Base-by-base conservation (phyloP, 148 eudicot species). In the Cornus suecica region DNA sequence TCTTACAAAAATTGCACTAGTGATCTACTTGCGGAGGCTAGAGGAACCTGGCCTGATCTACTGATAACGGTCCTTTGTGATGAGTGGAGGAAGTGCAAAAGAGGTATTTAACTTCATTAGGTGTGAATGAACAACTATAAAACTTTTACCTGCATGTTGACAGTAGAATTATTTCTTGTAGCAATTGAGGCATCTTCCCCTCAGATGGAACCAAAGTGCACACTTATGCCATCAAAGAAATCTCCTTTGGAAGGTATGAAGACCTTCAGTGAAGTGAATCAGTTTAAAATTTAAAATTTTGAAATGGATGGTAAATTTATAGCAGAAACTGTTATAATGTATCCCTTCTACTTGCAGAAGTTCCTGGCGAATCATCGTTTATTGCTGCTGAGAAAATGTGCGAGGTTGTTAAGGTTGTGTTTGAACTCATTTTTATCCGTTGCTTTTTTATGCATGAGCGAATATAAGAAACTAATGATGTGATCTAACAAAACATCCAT, bases 81-180 rank as follows among this genome's bases (percentile, higher is more conserved):
- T 77, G 97, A 95, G 84, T 95, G 99, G 99, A 90, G 88, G 72
- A 95, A 87, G 77, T 95, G 97, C 87, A 95, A 95, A 87, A 88
- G 88, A 90, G 97, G 99, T 95, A 84, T 72, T 70, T 60, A 24
- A 32, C 75, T 69, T 32, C 25, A 32, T 28, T 64, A 69, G 41
- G 64, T 41, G 34, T 52, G 29, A 48, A 34, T n/a, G 5, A 67
- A 32, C 26, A 42, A 58, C 62, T 22, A 61, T 58, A 32, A 23
- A 9, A 45, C 41, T 29, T 65, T 68, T 66, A 54, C 1, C 1
- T 45, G 27, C 69, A 24, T 10, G 69, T 16, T 68, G 70, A 25
- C 4, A 30, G 22, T 74, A 14, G 34, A 23, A 66, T 3, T 75
- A 64, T 66, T 74, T 14, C 56, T 71, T 83, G 86, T 77, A 95